Conservation (phyloP, 2,329 filamentous ascomycete genomes). For the Phyllosticta citrichinensis region DNA sequence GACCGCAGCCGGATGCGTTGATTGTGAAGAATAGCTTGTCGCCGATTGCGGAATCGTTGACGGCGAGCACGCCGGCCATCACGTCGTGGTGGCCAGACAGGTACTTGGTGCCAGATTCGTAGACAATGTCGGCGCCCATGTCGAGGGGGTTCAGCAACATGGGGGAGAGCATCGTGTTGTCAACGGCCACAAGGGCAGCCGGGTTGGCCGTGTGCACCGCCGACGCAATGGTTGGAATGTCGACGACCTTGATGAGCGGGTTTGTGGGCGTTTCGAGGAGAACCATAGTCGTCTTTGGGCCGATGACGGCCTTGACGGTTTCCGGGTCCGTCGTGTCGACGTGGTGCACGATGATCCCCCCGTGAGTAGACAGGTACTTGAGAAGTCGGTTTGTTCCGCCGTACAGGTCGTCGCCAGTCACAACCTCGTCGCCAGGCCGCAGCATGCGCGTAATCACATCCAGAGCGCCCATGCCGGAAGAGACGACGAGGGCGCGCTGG, state of each 20-base stretch:
- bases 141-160: slow-evolving; percentile 90
- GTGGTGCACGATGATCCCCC: slow-evolving; percentile 88
- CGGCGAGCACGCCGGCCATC: slow-evolving; percentile 93
- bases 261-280: slow-evolving; percentile 95
- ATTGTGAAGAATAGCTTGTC: slow-evolving; percentile 95
- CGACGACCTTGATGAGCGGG: slow-evolving; percentile 95
- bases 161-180: slow-evolving; percentile 98
- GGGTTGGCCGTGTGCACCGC: slow-evolving; percentile 68
- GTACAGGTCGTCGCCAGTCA: slow-evolving; percentile 94
- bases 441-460: slow-evolving; percentile 92
- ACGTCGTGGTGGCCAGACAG: slow-evolving; percentile 96
- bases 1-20: slow-evolving; percentile 88
- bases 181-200: slow-evolving; percentile 75
- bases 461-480: slow-evolving; percentile 93
- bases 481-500: slow-evolving; percentile 79
- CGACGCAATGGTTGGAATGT: slow-evolving; percentile 70
- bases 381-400: slow-evolving; percentile 89
- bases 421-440: slow-evolving; percentile 87
- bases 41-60: slow-evolving; percentile 71
- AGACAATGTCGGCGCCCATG: slow-evolving; percentile 88
- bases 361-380: slow-evolving; percentile 81
- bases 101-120: slow-evolving; percentile 97
- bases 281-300: slow-evolving; percentile 83
- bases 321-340: slow-evolving; percentile 82
- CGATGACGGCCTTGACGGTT: slow-evolving; percentile 58